Evolutionary conservation across 139 green algal species (phyloP).

Genomic region (Monoraphidium neglectum): DNA sequence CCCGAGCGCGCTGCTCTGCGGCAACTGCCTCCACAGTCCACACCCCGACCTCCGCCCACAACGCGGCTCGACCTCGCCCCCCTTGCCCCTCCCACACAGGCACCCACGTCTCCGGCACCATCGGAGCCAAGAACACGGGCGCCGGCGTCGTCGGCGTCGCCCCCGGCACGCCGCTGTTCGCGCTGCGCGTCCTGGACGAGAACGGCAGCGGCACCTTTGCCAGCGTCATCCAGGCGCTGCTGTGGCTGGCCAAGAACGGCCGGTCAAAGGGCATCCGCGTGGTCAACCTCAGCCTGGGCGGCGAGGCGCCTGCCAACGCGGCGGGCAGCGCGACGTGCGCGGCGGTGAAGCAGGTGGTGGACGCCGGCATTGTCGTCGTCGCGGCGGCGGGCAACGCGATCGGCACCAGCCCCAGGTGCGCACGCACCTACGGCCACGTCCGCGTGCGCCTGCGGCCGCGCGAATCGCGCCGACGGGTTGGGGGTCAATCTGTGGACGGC

Average conservation of each 20-base stretch:
- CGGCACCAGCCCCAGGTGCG: too few relatives aligned
- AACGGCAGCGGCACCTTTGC: slow-evolving; percentile 17
- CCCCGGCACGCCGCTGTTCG: slow-evolving; percentile 17
- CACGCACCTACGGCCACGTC: too few relatives aligned
- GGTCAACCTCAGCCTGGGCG: slow-evolving; percentile 20
- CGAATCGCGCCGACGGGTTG: too few relatives aligned
- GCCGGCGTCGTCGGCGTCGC: slow-evolving; percentile 20
- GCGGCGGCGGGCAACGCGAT: slow-evolving; percentile 6
- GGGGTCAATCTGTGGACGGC: too few relatives aligned
- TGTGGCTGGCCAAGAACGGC: background rate
- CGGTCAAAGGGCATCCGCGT: slow-evolving; percentile 17
- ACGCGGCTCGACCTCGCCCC: background rate
- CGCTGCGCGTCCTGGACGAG: slow-evolving; percentile 8
- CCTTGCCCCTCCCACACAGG: background rate
- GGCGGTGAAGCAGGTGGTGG: background rate
- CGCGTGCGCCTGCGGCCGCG: too few relatives aligned
- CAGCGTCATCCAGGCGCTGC: slow-evolving; percentile 8
- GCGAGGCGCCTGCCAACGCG: background rate
- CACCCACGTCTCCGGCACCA: slow-evolving; percentile 19
- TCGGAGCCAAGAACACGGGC: slow-evolving; percentile 21
- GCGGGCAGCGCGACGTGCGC: slow-evolving; percentile 2
- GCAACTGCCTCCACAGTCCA: too few relatives aligned
- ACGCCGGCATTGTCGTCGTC: slow-evolving; percentile 19
- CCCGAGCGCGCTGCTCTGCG: too few relatives aligned
- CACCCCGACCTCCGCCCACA: too few relatives aligned